Percentiles rank a stretch among this genome's conserved stretches.
phyloP scores from a whole-genome alignment of 306 rosid species.

The Macrotyloma uniflorum region DNA sequence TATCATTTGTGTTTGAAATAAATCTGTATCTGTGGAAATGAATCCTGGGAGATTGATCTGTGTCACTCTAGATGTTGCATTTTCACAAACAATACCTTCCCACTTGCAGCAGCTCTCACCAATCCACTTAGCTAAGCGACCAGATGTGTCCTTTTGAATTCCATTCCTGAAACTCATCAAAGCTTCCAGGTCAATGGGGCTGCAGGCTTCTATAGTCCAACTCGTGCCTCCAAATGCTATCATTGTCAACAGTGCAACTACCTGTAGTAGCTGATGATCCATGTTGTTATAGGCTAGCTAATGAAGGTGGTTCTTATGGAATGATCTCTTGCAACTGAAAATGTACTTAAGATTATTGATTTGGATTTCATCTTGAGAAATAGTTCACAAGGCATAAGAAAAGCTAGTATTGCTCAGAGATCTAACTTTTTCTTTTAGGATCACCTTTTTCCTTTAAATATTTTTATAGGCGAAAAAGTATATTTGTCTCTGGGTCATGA shows the following conservation, averaged over 20 bases:
- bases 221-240: constrained; percentile 24
- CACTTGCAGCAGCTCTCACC: constrained; percentile 54
- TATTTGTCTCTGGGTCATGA: constrained; percentile 36
- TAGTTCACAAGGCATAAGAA: constrained; percentile 19
- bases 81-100: constrained; percentile 62
- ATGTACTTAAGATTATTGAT: neutral
- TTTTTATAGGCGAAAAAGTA: constrained; percentile 42
- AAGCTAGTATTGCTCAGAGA: constrained; percentile 7
- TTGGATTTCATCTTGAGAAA: constrained; percentile 11
- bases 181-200: constrained; percentile 48
- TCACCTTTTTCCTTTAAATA: neutral
- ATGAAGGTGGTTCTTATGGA: neutral
- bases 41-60: constrained; percentile 56
- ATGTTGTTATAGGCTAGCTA: constrained; percentile 14
- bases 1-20: constrained; percentile 50
- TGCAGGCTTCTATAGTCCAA: constrained; percentile 40
- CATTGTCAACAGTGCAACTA: constrained; percentile 34
- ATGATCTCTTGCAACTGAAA: neutral
- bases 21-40: constrained; percentile 43
- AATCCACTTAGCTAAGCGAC: constrained; percentile 52
- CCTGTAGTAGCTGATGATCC: constrained; percentile 27
- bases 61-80: constrained; percentile 53
- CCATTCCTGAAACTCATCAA: constrained; percentile 55
- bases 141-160: constrained; percentile 53
- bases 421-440: constrained; percentile 36